Evolutionary conservation across 306 rosid species (phyloP).

Genomic region (Canavalia gladiata): DNA sequence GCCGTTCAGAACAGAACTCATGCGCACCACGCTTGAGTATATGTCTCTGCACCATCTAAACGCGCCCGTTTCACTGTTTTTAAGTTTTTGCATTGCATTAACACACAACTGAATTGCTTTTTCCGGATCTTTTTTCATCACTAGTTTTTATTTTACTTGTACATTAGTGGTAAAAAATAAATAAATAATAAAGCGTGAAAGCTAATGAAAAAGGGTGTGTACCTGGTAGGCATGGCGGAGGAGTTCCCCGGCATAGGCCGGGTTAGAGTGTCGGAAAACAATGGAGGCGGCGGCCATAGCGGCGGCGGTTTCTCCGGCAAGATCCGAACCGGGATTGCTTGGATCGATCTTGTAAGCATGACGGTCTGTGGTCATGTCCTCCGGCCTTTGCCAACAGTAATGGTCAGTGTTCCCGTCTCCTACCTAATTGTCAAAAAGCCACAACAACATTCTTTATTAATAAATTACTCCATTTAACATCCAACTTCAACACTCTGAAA

Average conservation of each 20-base stretch:
- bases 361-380: conserved; percentile 99
- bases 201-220: neutral
- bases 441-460: conserved; percentile 39
- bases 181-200: neutral
- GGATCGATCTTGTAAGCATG: conserved; percentile 88
- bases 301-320: conserved; percentile 97
- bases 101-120: neutral
- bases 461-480: neutral
- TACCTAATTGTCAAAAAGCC: conserved; percentile 65
- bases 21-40: neutral
- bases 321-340: conserved; percentile 97
- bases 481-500: neutral
- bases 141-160: neutral
- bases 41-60: neutral
- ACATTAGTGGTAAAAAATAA: neutral
- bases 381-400: conserved; percentile 99
- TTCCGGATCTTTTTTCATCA: neutral
- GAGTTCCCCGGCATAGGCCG: conserved; percentile 75
- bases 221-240: conserved; percentile 88
- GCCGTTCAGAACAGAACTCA: conserved; percentile 32
- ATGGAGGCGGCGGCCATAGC: conserved; percentile 99
- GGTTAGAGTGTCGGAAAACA: conserved; percentile 88
- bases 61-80: conserved; percentile 8
- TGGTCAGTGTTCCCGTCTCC: conserved; percentile 98
- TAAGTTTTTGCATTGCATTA: conserved; percentile 4